Evolutionary conservation across 148 eudicot genomes (phyloP).

Genomic region (Selenicereus undatus): DNA sequence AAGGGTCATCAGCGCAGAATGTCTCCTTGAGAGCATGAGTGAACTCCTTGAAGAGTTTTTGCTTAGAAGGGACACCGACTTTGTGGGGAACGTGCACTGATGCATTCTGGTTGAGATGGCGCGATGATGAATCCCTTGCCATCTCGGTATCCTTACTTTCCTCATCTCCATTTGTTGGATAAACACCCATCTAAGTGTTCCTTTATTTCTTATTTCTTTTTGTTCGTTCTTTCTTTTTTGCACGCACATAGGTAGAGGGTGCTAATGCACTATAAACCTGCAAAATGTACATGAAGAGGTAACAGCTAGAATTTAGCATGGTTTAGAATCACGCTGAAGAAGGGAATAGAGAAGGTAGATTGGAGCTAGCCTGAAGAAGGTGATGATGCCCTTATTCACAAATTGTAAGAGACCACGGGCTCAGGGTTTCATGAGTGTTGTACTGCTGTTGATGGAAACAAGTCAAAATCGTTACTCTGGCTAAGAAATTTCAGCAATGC

Average conservation of each 20-base stretch:
- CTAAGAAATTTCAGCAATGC: too few species aligned
- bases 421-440: too few species aligned
- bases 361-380: too few species aligned
- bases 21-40: conserved; percentile 43
- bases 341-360: too few species aligned
- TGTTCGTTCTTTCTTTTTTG: too few species aligned
- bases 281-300: conserved; percentile 10
- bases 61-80: conserved; percentile 58
- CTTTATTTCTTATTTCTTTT: neutral
- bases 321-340: neutral
- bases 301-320: conserved; percentile 17
- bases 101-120: conserved; percentile 14
- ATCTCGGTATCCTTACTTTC: conserved; percentile 40
- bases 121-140: conserved; percentile 37
- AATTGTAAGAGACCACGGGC: too few species aligned
- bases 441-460: too few species aligned
- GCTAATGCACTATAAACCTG: conserved; percentile 9
- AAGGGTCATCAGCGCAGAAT: conserved; percentile 64
- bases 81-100: conserved; percentile 36
- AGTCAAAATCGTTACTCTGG: too few species aligned
- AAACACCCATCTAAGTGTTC: conserved; percentile 28
- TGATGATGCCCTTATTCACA: too few species aligned
- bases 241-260: neutral
- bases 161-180: conserved; percentile 17
- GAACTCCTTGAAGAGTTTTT: conserved; percentile 50